Evolutionary conservation across 176 grass and related monocot genomes (phyloP), one percentile per base, ranked within the genome.

Genomic region (Alopecurus myosuroides): DNA sequence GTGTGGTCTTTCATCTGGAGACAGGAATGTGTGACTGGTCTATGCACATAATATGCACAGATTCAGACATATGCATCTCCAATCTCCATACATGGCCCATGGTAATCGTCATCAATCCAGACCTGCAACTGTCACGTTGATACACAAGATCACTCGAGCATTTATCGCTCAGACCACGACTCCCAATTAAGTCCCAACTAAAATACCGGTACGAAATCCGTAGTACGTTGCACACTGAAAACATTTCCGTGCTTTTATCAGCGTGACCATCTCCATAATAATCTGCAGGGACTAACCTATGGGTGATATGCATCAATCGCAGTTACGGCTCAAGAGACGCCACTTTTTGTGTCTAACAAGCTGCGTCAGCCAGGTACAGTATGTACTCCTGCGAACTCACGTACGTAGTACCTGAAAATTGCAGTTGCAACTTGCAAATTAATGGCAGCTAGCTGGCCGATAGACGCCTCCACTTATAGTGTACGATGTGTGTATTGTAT

Each of bases 81-180:
- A n/a, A 53, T 22, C 31, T 65, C 61, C 30, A 65, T 15, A 7
- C 5, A 9, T 64, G n/a, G n/a, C n/a, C n/a, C n/a, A n/a, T n/a
- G n/a, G n/a, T n/a, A n/a, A n/a, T 55, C 49, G 10, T n/a, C 19
- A n/a, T 39, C 34, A 13, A 13, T 13, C 57, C 62, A 67, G 58
- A 69, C 3, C 37, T 58, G 84, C 76, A 20, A 36, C 64, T 85
- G 63, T 78, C 84, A 36, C 18, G 0, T 7, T 52, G 84, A 86
- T 86, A 20, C 37, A 70, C 76, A 42, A 86, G 37, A 86, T 86
- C 84, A 14, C 76, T 8, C 0, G 51, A 36, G 9, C 63, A 46
- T 79, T 85, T 29, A 78, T 4, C 4, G 25, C 0, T 29, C 17
- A 1, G 42, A 76, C 5, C 50, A 31, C 15, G 68, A 60, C 50